These are phyloP conservation scores for Malassezia vespertilionis DNA, from an alignment of 1,284 basidiomycete genomes.

Conservation along the genomic window DNA sequence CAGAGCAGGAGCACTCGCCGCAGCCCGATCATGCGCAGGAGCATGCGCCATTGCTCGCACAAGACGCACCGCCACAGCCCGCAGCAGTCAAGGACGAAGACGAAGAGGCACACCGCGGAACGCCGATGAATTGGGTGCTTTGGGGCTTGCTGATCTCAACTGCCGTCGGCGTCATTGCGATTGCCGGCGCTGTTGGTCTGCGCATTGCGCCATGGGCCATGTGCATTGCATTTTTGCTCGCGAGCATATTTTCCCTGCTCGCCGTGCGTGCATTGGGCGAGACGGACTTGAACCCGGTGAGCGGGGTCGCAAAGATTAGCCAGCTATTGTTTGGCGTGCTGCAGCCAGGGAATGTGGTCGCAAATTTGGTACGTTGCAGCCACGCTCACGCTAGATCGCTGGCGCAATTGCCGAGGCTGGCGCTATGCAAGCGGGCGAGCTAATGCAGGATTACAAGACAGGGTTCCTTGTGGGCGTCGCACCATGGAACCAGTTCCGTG, in stretches of 20 bases:
- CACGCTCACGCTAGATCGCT: no score
- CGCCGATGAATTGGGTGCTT: constrained; percentile 68
- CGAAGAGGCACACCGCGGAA: constrained; percentile 69
- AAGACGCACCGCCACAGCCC: neutral
- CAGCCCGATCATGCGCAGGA: no score
- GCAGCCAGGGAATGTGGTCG: constrained; percentile 73
- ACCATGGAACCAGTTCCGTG: constrained; percentile 47
- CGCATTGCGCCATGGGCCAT: constrained; percentile 92
- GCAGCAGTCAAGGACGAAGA: constrained; percentile 50
- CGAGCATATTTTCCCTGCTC: constrained; percentile 70
- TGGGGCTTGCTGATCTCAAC: constrained; percentile 60
- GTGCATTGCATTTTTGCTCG: constrained; percentile 67
- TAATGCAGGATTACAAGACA: constrained; percentile 97
- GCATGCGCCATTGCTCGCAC: neutral
- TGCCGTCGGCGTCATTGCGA: constrained; percentile 61
- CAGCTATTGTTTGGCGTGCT: constrained; percentile 87
- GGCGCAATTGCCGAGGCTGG: constrained; percentile 93
- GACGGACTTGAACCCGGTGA: constrained; percentile 52
- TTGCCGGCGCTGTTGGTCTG: constrained; percentile 75
- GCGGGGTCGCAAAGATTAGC: constrained; percentile 84
- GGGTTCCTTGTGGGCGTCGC: constrained; percentile 62
- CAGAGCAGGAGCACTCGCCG: neutral
- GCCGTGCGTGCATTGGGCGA: constrained; percentile 49
- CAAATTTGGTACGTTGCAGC: no score
- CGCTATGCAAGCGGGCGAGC: constrained; percentile 88